Percentiles rank a stretch among this genome's conserved stretches.
Conservation (phyloP, 169 alveolate species). For the Plasmodium gonderi region DNA sequence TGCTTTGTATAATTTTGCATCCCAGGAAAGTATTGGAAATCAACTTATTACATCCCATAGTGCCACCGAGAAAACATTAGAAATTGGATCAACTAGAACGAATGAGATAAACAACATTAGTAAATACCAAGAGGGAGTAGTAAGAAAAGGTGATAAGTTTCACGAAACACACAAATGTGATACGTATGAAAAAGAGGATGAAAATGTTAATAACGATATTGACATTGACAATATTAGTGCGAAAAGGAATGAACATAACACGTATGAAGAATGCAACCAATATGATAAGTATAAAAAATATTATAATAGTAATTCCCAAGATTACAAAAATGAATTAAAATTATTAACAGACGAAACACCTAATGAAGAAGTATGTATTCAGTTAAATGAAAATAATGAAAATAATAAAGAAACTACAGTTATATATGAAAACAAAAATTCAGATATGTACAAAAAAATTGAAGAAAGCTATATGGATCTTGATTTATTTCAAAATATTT, state of each 20-base stretch:
- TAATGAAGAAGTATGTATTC: conserved; percentile 1
- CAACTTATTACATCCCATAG: background rate
- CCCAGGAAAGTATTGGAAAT: background rate
- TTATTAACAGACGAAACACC: background rate
- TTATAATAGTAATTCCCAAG: background rate
- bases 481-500: background rate
- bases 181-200: too few species aligned
- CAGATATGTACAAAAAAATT: conserved; percentile 2
- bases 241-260: background rate
- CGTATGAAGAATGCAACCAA: background rate
- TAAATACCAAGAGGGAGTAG: too few species aligned
- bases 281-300: background rate
- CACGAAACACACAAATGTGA: too few species aligned
- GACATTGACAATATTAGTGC: background rate
- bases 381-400: conserved; percentile 1
- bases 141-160: too few species aligned
- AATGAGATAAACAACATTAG: background rate
- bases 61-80: background rate
- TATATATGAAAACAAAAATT: conserved; percentile 52
- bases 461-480: conserved; percentile 3
- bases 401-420: background rate
- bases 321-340: conserved; percentile 39
- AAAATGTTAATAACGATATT: background rate
- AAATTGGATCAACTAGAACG: background rate
- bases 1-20: background rate